Evolutionary conservation across 768 basidiomycete genomes (phyloP).

Genomic region (Phlebiopsis gigantea): DNA sequence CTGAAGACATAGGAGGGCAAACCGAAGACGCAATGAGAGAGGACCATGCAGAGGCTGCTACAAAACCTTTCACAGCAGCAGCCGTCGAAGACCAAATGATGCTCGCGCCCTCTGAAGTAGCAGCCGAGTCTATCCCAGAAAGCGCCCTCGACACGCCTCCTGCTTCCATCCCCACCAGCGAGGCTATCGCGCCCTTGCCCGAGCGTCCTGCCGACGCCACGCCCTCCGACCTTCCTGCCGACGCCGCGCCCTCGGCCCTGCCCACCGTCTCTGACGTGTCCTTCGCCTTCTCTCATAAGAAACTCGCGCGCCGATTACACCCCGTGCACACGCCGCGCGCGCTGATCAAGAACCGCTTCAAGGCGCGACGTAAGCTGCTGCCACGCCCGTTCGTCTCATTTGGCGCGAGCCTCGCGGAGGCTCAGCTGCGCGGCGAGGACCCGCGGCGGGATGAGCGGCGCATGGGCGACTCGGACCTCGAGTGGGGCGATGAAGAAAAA

Average conservation of each 20-base stretch:
- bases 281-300: constrained; percentile 30
- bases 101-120: no score
- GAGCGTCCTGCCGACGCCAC: no score
- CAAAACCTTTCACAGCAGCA: no score
- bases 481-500: constrained; percentile 47
- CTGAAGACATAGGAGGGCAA: no score
- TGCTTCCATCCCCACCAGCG: no score
- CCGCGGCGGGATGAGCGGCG: constrained; percentile 46
- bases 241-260: background rate
- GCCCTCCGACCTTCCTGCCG: background rate
- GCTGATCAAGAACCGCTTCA: constrained; percentile 18
- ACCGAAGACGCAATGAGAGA: no score
- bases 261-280: constrained; percentile 26
- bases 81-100: no score
- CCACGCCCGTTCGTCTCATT: constrained; percentile 38
- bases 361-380: constrained; percentile 19
- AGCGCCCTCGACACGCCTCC: no score
- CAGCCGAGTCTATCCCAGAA: no score
- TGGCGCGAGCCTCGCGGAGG: constrained; percentile 53
- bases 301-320: constrained; percentile 25
- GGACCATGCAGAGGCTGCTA: no score
- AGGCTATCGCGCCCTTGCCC: no score
- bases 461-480: constrained; percentile 60
- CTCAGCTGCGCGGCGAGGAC: constrained; percentile 34
- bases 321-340: constrained; percentile 26